Conservation (phyloP, 495 filamentous ascomycete genomes). For the Echria macrotheca region DNA sequence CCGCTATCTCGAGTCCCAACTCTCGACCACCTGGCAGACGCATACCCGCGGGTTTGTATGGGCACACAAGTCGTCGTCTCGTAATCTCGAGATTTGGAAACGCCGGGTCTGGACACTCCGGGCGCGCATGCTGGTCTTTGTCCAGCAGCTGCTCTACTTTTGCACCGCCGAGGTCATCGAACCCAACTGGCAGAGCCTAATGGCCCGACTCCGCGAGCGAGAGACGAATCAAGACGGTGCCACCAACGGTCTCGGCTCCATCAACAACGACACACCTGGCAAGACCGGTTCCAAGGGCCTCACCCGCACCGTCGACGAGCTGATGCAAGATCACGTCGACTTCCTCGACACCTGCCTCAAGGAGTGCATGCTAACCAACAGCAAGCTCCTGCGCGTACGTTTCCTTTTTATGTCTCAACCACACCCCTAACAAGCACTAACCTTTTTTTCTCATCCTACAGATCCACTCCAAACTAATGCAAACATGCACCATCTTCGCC, state of each 20-base stretch:
- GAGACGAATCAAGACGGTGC: slow-evolving; percentile 41
- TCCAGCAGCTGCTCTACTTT: slow-evolving; percentile 93
- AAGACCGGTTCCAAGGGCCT: slow-evolving; percentile 28
- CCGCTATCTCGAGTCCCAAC: slow-evolving; percentile 78
- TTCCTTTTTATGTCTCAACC: too few species aligned
- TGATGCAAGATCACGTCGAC: slow-evolving; percentile 99
- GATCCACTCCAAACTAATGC: slow-evolving; percentile 94
- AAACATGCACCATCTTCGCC: slow-evolving; percentile 87
- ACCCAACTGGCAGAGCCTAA: slow-evolving; percentile 91
- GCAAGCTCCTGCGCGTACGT: slow-evolving; percentile 80
- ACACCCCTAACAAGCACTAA: too few species aligned
- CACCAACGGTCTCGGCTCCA: neutral
- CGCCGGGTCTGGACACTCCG: slow-evolving; percentile 85
- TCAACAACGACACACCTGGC: neutral
- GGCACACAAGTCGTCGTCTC: slow-evolving; percentile 70
- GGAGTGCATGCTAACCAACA: slow-evolving; percentile 98
- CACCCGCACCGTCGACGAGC: slow-evolving; percentile 89
- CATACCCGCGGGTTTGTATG: slow-evolving; percentile 81
- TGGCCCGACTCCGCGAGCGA: slow-evolving; percentile 69
- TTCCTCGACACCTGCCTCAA: slow-evolving; percentile 96
- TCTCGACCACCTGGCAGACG: slow-evolving; percentile 82
- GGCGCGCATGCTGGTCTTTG: slow-evolving; percentile 91
- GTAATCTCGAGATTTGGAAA: slow-evolving; percentile 84
- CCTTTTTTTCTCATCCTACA: too few species aligned
- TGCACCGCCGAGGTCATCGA: slow-evolving; percentile 96